These are phyloP conservation scores for Diaporthe vaccinii DNA, from an alignment of 2,329 filamentous ascomycete genomes.

Conservation along the genomic window DNA sequence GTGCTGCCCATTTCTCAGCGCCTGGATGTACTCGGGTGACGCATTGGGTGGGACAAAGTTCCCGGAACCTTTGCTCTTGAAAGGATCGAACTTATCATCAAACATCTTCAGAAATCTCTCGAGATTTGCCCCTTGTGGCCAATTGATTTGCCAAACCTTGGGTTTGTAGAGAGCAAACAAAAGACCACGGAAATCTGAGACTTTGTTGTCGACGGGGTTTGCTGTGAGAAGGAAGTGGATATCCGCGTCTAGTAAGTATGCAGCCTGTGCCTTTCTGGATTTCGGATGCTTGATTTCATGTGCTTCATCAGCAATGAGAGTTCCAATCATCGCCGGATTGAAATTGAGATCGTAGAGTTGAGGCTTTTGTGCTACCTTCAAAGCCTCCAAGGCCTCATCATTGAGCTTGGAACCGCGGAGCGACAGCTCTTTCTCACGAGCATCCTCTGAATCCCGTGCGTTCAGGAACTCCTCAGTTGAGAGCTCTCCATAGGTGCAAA, in stretches of 20 bases:
- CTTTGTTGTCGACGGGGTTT: conserved; percentile 11
- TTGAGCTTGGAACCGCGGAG: neutral
- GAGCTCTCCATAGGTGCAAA: conserved; percentile 1
- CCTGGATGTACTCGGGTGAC: conserved; percentile 1
- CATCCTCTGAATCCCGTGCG: neutral
- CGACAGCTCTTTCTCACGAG: conserved; percentile 5
- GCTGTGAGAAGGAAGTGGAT: conserved; percentile 29
- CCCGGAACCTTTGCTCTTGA: neutral
- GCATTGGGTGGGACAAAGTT: neutral
- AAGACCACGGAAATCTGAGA: conserved; percentile 31
- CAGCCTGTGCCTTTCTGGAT: neutral
- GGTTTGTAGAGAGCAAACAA: conserved; percentile 19
- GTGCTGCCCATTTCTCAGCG: conserved; percentile 23
- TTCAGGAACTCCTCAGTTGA: neutral
- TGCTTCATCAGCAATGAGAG: conserved; percentile 28
- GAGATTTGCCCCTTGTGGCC: neutral
- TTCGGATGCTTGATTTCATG: conserved; percentile 29
- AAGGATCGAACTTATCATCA: conserved; percentile 2
- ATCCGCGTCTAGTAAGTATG: conserved; percentile 18
- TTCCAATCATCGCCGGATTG: conserved; percentile 10
- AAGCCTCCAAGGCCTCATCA: conserved; percentile 1
- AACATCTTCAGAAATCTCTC: neutral
- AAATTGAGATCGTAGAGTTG: conserved; percentile 13
- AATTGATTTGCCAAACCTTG: conserved; percentile 10
- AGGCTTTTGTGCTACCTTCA: conserved; percentile 5